phyloP scores from a whole-genome alignment of 1,139 yeast genomes.

The Protomyces pachydermus region DNA sequence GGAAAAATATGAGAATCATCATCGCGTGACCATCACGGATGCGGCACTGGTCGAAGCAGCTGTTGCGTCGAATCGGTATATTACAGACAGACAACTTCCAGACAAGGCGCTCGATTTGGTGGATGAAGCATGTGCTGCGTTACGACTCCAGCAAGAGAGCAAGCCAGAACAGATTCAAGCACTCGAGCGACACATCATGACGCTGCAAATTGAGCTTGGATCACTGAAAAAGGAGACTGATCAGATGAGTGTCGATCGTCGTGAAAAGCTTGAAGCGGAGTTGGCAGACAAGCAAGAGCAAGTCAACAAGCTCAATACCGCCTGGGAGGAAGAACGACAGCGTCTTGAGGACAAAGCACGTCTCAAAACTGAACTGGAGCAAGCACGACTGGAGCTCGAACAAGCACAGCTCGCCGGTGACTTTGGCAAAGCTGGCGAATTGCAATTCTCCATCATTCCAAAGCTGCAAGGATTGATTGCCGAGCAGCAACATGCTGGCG shows the following conservation, averaged over 20 bases:
- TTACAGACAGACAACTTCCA: constrained; percentile 85
- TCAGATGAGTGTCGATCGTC: constrained; percentile 71
- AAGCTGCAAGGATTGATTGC: constrained; percentile 59
- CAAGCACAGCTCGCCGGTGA: constrained; percentile 77
- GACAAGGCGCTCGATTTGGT: constrained; percentile 82
- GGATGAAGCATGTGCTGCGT: constrained; percentile 94
- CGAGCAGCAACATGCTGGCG: constrained; percentile 38
- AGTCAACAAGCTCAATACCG: constrained; percentile 60
- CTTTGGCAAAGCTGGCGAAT: constrained; percentile 80
- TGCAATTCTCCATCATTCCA: constrained; percentile 84
- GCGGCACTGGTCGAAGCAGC: constrained; percentile 94
- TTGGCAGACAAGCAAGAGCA: constrained; percentile 60
- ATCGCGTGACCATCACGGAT: constrained; percentile 94
- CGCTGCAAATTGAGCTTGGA: constrained; percentile 89
- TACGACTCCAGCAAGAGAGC: constrained; percentile 90
- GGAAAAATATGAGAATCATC: constrained; percentile 93
- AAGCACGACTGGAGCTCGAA: constrained; percentile 76
- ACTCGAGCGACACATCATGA: constrained; percentile 84
- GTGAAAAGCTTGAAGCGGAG: constrained; percentile 58
- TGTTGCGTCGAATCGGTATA: constrained; percentile 79
- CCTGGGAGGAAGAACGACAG: constrained; percentile 74
- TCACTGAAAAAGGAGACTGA: constrained; percentile 90
- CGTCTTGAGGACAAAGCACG: constrained; percentile 70
- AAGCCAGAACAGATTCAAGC: constrained; percentile 92
- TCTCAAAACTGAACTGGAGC: constrained; percentile 77